Conservation (phyloP, 768 basidiomycete genomes). For the Ephemerocybe angulata region DNA sequence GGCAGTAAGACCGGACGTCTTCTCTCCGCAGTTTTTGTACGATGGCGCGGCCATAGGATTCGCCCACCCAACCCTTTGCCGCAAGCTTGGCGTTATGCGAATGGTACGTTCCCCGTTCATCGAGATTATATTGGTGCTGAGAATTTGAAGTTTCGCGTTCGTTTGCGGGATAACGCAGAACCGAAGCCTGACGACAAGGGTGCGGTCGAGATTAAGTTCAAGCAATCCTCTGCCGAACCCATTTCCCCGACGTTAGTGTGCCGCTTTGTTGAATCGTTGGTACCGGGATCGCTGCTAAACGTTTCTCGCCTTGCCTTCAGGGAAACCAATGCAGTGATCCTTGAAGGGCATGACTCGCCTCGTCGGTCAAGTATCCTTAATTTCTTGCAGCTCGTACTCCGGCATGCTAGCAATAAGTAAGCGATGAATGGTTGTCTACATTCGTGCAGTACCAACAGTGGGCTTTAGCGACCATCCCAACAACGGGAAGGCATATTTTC, state of each 20-base stretch:
- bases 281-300: constrained; percentile 1
- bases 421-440: constrained; percentile 11
- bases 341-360: constrained; percentile 11
- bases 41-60: constrained; percentile 45
- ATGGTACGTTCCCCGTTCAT: constrained; percentile 21
- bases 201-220: not conserved
- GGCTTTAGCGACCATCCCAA: constrained; percentile 38
- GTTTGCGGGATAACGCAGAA: not conserved
- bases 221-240: not conserved
- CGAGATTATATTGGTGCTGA: not conserved
- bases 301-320: constrained; percentile 14
- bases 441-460: not conserved
- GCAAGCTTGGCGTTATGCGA: constrained; percentile 22
- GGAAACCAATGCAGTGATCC: constrained; percentile 23
- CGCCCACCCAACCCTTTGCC: constrained; percentile 29
- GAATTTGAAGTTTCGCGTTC: not conserved
- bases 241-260: constrained; percentile 1
- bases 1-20: constrained; percentile 27
- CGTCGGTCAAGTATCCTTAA: constrained; percentile 38
- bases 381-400: constrained; percentile 45
- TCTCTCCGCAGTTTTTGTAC: constrained; percentile 42
- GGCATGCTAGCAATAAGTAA: constrained; percentile 45
- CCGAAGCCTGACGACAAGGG: not conserved
- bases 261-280: not conserved
- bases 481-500: constrained; percentile 45